Base-by-base conservation (phyloP, 75 land plant species). In the Azolla pinnata region DNA sequence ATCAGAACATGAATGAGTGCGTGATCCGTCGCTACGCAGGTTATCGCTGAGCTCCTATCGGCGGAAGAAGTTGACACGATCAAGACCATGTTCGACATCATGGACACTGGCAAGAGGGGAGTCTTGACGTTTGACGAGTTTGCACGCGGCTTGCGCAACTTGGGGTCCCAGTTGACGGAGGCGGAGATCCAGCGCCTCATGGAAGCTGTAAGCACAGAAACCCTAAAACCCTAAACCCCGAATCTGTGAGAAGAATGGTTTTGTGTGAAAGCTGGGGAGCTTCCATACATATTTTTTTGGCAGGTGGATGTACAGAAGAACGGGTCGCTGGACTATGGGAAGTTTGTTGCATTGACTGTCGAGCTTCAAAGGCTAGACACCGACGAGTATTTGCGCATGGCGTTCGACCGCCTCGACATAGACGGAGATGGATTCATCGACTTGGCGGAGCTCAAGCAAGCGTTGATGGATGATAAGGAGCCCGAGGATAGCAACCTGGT, bases 91-190 rank as follows among this genome's bases (percentile, higher is more conserved):
- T 81, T 84, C 42, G 4, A 75, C 18, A 61, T 54, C 74, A 78
- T 84, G 84, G 88, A 84, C 64, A 68, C 73, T 1, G 64, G 81
- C 54, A 78, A 78, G 23, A 80, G 71, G 31, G 87, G 87, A 17
- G 60, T 50, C 30, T 54, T 84, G 44, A 49, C 65, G 8, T 72
- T 77, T 54, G 74, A 84, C 0, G 81, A 84, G 57, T 65, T 84
- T 29, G 81, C 75, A 55, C 56, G 45, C 2, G 84, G 84, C 12
- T 45, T 81, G 19, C 67, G 57, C 8, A 74, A 30, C 50, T 45
- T 77, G 20, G 81, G 81, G 7, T 64, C 66, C 14, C 48, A 70
- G 24, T 32, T 77, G 54, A 31, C 67, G 1, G 86, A 83, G 35
- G 35, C 64, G 29, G 87, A 84, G 46, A 62, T 77, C 12, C 44